Conservation (phyloP, 768 basidiomycete species). For the Lactarius hengduanensis region DNA sequence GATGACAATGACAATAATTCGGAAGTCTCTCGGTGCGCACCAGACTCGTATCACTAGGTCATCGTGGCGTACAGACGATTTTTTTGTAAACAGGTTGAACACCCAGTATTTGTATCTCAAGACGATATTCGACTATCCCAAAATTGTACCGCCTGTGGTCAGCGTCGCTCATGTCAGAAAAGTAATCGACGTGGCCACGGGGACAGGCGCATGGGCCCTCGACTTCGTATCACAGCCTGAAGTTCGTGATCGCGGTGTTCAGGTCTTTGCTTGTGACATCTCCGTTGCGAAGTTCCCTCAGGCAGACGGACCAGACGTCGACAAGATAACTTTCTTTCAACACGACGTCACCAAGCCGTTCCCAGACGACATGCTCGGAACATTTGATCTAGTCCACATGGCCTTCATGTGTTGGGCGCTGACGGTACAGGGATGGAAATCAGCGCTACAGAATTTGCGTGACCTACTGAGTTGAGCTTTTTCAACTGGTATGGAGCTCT, state of each 20-base stretch:
- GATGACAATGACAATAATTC: background rate
- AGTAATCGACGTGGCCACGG: slow-evolving; percentile 8
- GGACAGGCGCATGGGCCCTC: slow-evolving; percentile 9
- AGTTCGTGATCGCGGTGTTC: slow-evolving; percentile 8
- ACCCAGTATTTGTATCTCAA: background rate
- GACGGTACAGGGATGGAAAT: slow-evolving; percentile 6
- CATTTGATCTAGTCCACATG: slow-evolving; percentile 12
- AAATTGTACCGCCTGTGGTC: slow-evolving; percentile 5
- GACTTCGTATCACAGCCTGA: slow-evolving; percentile 10
- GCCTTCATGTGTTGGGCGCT: background rate
- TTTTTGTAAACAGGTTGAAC: background rate
- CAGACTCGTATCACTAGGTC: background rate
- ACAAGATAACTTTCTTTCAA: slow-evolving; percentile 2
- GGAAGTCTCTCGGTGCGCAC: slow-evolving; percentile 8
- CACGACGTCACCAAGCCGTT: slow-evolving; percentile 12
- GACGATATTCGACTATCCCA: background rate
- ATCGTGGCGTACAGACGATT: background rate
- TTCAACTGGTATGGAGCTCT: background rate
- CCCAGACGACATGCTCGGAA: slow-evolving; percentile 10
- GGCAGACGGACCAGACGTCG: background rate
- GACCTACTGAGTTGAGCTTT: slow-evolving; percentile 6
- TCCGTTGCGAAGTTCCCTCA: slow-evolving; percentile 1
- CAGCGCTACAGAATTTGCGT: background rate
- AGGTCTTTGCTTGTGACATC: slow-evolving; percentile 17
- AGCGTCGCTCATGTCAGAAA: background rate